Evolutionary conservation across 2,329 filamentous ascomycete species (phyloP).

Genomic region (Paecilomyces niveus): DNA sequence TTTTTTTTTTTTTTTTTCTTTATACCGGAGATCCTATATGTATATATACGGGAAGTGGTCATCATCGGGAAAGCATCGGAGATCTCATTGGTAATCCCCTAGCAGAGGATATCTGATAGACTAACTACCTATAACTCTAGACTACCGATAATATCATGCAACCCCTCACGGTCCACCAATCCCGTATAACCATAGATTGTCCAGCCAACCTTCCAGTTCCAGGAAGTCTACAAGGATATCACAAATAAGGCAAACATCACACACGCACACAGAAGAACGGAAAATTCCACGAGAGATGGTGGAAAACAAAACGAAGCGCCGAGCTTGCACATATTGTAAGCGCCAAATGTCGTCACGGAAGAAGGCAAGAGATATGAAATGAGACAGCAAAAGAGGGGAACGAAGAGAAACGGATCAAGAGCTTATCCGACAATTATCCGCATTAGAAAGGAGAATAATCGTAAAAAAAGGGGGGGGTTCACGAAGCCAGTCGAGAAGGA

Average conservation of each 20-base stretch:
- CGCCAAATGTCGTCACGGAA: background rate
- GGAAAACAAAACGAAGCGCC: background rate
- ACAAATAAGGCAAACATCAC: background rate
- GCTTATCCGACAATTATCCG: background rate
- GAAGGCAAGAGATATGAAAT: conserved; percentile 1
- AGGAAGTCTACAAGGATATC: background rate
- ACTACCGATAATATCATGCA: background rate
- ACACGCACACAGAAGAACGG: background rate
- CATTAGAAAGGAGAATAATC: background rate
- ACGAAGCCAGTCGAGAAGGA: background rate
- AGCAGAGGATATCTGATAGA: background rate
- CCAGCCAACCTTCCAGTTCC: background rate
- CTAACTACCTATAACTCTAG: background rate
- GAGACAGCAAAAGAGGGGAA: conserved; percentile 1
- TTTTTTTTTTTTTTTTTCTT: background rate
- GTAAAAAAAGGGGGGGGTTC: background rate
- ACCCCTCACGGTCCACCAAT: background rate
- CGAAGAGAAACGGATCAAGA: background rate
- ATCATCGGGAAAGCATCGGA: no score
- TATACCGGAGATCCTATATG: background rate
- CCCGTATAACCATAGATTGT: background rate
- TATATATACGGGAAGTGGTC: no score
- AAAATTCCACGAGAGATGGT: background rate
- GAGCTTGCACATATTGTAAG: background rate
- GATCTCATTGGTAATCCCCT: background rate